Conservation (phyloP, 225 moss, liverwort and hornwort genomes). For the Physcomitrellopsis africana region DNA sequence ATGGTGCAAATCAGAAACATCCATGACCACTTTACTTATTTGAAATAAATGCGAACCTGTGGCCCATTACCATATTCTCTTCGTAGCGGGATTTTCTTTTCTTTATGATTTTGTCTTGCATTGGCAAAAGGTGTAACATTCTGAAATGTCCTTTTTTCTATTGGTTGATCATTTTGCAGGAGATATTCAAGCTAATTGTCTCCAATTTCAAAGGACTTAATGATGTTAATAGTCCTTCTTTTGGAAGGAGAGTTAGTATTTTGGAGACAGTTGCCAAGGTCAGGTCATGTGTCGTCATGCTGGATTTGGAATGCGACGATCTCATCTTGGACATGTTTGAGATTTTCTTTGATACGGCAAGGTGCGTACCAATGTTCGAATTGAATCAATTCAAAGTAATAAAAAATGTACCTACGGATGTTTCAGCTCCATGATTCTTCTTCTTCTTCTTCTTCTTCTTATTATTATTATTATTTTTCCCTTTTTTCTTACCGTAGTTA, state of each 20-base stretch:
- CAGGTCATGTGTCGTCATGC: constrained; percentile 91
- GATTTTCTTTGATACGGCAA: constrained; percentile 66
- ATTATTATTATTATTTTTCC: no score
- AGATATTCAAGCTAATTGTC: constrained; percentile 83
- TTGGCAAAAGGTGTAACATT: no score
- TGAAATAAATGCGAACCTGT: not conserved
- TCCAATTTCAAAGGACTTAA: constrained; percentile 84
- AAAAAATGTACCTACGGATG: no score
- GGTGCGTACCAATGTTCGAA: constrained; percentile 31
- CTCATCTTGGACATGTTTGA: constrained; percentile 75
- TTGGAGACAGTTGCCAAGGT: constrained; percentile 94
- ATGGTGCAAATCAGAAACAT: not conserved
- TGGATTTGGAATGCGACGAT: constrained; percentile 93
- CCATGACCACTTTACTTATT: not conserved
- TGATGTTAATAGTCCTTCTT: constrained; percentile 85
- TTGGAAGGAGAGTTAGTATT: constrained; percentile 82
- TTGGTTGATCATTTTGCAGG: constrained; percentile 51
- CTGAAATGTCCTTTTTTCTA: not conserved
- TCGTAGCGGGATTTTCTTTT: no score
- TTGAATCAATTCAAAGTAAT: not conserved
- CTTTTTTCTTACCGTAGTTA: not conserved
- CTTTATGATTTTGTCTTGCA: no score
- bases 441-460: no score
- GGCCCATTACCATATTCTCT: not conserved
- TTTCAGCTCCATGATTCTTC: no score